Conservation (phyloP, 352 stramenopile genomes). For the Discostella stelligera region DNA sequence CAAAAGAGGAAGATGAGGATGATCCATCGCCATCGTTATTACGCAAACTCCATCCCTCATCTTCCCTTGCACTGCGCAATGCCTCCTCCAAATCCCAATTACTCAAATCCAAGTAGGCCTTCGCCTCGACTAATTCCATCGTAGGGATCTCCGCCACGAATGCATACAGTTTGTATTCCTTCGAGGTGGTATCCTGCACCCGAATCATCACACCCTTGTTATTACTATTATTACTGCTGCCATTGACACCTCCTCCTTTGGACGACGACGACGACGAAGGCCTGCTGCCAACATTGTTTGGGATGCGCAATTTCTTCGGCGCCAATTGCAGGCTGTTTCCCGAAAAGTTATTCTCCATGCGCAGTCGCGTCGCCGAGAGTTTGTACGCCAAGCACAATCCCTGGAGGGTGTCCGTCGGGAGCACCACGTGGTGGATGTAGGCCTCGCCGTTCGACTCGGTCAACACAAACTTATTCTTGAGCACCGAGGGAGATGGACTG, state of each 20-base stretch:
- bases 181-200: constrained; percentile 70
- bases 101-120: constrained; percentile 70
- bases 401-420: constrained; percentile 78
- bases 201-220: constrained; percentile 58
- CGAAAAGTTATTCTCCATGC: constrained; percentile 77
- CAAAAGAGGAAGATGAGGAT: neutral
- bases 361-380: constrained; percentile 55
- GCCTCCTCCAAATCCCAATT: constrained; percentile 78
- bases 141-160: constrained; percentile 64
- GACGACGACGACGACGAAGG: no score
- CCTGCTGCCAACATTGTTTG: constrained; percentile 25
- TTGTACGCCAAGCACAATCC: constrained; percentile 80
- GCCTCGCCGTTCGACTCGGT: constrained; percentile 60
- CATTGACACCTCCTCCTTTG: neutral
- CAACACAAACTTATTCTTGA: constrained; percentile 63
- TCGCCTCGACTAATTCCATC: constrained; percentile 62
- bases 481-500: constrained; percentile 44
- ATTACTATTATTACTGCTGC: constrained; percentile 40
- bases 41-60: constrained; percentile 66
- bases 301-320: constrained; percentile 76
- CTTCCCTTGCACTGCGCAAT: constrained; percentile 59
- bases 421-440: constrained; percentile 73
- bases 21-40: neutral
- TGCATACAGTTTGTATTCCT: constrained; percentile 75
- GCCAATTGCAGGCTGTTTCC: constrained; percentile 68